phyloP scores from a whole-genome alignment of 1,284 basidiomycete genomes.

The Pseudozyma sp. region DNA sequence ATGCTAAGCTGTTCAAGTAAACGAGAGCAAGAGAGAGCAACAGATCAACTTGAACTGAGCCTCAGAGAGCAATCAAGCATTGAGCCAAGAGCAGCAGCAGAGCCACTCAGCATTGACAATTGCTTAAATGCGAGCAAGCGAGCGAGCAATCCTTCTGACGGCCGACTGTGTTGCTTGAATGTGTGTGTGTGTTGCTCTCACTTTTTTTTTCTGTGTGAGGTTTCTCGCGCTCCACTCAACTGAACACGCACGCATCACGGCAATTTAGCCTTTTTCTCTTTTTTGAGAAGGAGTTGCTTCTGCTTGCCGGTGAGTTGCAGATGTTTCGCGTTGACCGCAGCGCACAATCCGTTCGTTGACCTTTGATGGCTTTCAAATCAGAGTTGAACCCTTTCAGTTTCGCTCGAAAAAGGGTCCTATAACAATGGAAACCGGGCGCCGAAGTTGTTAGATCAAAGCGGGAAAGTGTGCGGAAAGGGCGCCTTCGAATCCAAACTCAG shows the following conservation, averaged over 20 bases:
- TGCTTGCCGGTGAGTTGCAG: not conserved
- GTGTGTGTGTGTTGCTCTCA: too few relatives aligned
- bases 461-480: not conserved
- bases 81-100: slow-evolving; percentile 4
- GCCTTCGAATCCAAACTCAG: not conserved
- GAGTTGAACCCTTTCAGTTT: slow-evolving; percentile 2
- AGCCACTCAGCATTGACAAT: too few relatives aligned
- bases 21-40: not conserved
- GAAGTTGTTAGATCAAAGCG: not conserved
- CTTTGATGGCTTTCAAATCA: not conserved
- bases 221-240: too few relatives aligned
- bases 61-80: too few relatives aligned
- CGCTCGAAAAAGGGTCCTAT: slow-evolving; percentile 9
- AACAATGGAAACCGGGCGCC: not conserved
- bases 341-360: not conserved
- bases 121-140: too few relatives aligned
- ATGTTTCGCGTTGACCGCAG: slow-evolving; percentile 3
- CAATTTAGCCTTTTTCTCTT: slow-evolving; percentile 6
- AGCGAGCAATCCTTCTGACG: slow-evolving; percentile 3
- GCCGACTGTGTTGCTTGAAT: slow-evolving; percentile 4
- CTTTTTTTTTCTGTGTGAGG: too few relatives aligned
- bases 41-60: not conserved
- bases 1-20: not conserved
- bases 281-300: not conserved
- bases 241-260: slow-evolving; percentile 8